Evolutionary conservation across 2,329 filamentous ascomycete genomes (phyloP), one percentile per base, ranked within the genome.

Genomic region (Colletotrichum chrysophilum): DNA sequence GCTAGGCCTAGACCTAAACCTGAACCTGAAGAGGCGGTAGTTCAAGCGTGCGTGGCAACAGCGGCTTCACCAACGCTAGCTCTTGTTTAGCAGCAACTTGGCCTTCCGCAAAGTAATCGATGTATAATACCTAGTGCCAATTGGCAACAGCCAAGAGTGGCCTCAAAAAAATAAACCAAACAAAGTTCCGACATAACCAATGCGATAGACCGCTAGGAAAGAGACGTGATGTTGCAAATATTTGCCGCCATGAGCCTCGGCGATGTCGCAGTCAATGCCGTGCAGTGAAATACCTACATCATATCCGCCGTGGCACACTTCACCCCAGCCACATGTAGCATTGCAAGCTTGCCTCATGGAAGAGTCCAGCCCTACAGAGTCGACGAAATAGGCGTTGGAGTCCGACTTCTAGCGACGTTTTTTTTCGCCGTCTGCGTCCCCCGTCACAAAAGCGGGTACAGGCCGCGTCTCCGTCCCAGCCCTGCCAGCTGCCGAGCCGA

Each of bases 401-500:
- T 10, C 26, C 24, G 24, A 48, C n/a, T 30, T 58, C n/a, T 16
- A 28, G 67, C 38, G 64, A 56, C 34, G 43, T 52, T 52, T 52
- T 18, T 73, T 73, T 32, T 68, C 58, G 34, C 43, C 58, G 58
- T 73, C 70, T 48, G 68, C 58, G 34, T n/a, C 21, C 72, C 68
- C 70, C 34, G 58, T 75, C 64, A 48, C 43, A 52, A 71, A 52
- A 74, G 74, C 70, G 70, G 70, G 21, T 66, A 74, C 65, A 76
- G 70, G 70, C 70, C 74, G 74, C 74, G 70, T 69, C 58, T 76
- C 70, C 74, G 36, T 68, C 70, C 32, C 58, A 74, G 74, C 65
- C 70, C 48, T 69, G 64, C 26, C 56, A 65, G 74, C 60, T 74
- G 74, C 70, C 74, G 74, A 73, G 21, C 70, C 74, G 70, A 58